Conservation (phyloP, 805 yeast species). For the Tetrapisispora pingtungensis region DNA sequence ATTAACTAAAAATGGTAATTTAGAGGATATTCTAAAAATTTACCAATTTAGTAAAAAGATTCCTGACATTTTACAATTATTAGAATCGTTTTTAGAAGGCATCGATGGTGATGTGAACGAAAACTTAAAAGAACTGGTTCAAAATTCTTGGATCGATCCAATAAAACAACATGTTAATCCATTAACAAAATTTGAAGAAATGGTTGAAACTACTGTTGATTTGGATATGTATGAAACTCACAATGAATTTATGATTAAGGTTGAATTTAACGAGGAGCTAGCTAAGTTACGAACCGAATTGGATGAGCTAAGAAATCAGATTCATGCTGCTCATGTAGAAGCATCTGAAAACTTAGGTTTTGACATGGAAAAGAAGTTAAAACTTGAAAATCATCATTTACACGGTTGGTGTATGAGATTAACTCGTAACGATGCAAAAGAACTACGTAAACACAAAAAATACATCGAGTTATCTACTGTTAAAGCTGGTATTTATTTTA, state of each 20-base stretch:
- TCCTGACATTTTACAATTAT: conserved; percentile 53
- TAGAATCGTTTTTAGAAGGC: conserved; percentile 35
- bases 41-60: conserved; percentile 68
- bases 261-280: conserved; percentile 80
- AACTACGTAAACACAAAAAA: conserved; percentile 47
- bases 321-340: conserved; percentile 49
- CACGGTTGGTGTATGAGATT: conserved; percentile 95
- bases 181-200: conserved; percentile 61
- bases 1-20: conserved; percentile 45
- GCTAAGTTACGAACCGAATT: conserved; percentile 49
- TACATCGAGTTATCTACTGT: conserved; percentile 81
- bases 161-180: conserved; percentile 40
- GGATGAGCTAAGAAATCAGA: conserved; percentile 42
- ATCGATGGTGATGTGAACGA: conserved; percentile 15
- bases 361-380: conserved; percentile 81
- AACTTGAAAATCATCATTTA: conserved; percentile 74
- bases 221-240: conserved; percentile 70
- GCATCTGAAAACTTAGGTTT: conserved; percentile 67
- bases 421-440: conserved; percentile 80
- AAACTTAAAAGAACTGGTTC: conserved; percentile 31
- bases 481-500: conserved; percentile 91
- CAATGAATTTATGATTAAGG: conserved; percentile 68
- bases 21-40: conserved; percentile 83
- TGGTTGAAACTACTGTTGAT: conserved; percentile 89
- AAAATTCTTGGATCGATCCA: conserved; percentile 48